These are phyloP conservation scores for Capsella rubella DNA, from an alignment of 441 rosid genomes.

Conservation along the genomic window DNA sequence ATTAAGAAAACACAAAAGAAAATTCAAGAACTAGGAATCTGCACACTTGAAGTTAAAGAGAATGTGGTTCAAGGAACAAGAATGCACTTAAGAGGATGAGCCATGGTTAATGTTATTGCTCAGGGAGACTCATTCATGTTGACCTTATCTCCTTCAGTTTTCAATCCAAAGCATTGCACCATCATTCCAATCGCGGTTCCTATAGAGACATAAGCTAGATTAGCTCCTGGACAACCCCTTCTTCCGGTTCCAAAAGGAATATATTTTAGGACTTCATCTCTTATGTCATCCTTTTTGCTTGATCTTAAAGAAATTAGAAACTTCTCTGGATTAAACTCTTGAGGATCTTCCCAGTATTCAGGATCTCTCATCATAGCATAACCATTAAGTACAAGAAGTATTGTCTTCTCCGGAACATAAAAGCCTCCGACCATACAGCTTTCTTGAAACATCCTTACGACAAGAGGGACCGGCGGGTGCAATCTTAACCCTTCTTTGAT, in stretches of 20 bases:
- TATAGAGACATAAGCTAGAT: background rate
- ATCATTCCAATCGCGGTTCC: background rate
- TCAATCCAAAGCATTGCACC: slow-evolving; percentile 1
- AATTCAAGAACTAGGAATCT: background rate
- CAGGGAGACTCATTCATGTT: background rate
- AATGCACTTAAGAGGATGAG: background rate
- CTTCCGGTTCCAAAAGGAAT: background rate
- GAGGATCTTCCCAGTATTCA: background rate
- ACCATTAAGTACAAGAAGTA: background rate
- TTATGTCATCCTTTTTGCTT: background rate
- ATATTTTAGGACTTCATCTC: background rate
- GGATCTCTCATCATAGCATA: slow-evolving; percentile 6
- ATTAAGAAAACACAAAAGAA: background rate
- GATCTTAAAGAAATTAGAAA: background rate
- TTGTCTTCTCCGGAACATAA: background rate
- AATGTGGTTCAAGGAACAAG: background rate
- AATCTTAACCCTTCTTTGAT: slow-evolving; percentile 1
- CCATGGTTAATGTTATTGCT: background rate
- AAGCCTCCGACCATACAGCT: background rate
- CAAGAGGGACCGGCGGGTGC: background rate
- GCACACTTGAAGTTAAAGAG: background rate
- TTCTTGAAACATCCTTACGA: background rate
- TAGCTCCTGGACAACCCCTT: background rate
- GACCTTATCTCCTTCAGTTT: background rate
- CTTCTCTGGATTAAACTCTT: background rate